These are phyloP conservation scores for Lachancea waltii DNA, from an alignment of 805 yeast genomes.

Conservation along the genomic window DNA sequence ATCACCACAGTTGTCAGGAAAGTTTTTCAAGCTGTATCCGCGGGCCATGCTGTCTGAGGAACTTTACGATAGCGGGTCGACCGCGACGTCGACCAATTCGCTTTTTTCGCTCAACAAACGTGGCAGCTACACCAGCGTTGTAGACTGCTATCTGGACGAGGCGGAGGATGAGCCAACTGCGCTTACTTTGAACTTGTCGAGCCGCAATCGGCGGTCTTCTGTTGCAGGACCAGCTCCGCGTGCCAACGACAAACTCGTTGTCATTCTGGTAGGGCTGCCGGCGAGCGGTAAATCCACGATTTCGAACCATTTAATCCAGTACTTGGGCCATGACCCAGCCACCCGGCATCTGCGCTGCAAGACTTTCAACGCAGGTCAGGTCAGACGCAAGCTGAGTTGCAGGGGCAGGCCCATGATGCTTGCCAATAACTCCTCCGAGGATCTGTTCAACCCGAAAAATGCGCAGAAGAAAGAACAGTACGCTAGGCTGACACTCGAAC, in stretches of 20 bases:
- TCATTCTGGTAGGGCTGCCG: slow-evolving; percentile 70
- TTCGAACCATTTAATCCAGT: slow-evolving; percentile 54
- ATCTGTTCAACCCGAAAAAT: slow-evolving; percentile 38
- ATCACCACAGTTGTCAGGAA: too few relatives aligned
- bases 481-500: slow-evolving; percentile 46
- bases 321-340: slow-evolving; percentile 36
- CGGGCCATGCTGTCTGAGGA: slow-evolving; percentile 2
- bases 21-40: too few relatives aligned
- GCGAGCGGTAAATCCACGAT: slow-evolving; percentile 74
- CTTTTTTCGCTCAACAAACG: slow-evolving; percentile 21
- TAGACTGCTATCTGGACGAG: slow-evolving; percentile 7
- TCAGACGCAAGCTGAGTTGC: slow-evolving; percentile 51
- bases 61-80: slow-evolving; percentile 7
- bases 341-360: slow-evolving; percentile 30
- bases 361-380: slow-evolving; percentile 70
- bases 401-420: slow-evolving; percentile 18
- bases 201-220: slow-evolving; percentile 9
- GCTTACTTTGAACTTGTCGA: slow-evolving; percentile 12
- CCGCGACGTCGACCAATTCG: slow-evolving; percentile 22
- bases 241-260: slow-evolving; percentile 43
- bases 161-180: slow-evolving; percentile 5
- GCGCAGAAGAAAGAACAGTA: slow-evolving; percentile 42
- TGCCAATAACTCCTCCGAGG: slow-evolving; percentile 33
- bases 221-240: slow-evolving; percentile 3
- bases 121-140: slow-evolving; percentile 17